A percentile compares a stretch with the other conserved stretches of the same genome.
These are phyloP conservation scores for Leccinum fibrillosum DNA, from an alignment of 768 basidiomycete species.

Conservation along the genomic window DNA sequence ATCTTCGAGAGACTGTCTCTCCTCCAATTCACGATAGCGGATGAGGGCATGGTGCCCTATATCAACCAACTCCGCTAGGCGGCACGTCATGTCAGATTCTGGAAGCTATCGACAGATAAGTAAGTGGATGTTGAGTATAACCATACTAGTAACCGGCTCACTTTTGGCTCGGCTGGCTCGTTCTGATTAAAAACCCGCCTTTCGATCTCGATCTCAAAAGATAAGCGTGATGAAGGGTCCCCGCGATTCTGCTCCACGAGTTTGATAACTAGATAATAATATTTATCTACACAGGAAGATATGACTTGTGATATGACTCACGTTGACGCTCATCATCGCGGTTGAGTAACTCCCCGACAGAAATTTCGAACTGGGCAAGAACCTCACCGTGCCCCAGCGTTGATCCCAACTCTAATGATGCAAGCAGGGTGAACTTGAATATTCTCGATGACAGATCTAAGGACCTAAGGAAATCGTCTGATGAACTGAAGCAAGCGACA, in stretches of 20 bases:
- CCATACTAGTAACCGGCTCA: background rate
- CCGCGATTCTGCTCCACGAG: background rate
- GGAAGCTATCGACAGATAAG: background rate
- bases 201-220: background rate
- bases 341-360: background rate
- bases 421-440: background rate
- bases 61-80: background rate
- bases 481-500: background rate
- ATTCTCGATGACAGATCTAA: background rate
- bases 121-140: background rate
- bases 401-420: constrained; percentile 3
- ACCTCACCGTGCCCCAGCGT: constrained; percentile 3
- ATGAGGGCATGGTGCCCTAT: background rate
- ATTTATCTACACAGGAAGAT: too few species aligned
- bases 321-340: background rate
- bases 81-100: background rate
- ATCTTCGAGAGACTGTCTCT: background rate
- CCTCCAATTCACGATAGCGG: background rate
- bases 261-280: background rate
- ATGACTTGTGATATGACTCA: background rate
- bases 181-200: background rate
- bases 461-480: background rate
- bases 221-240: background rate
- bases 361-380: background rate
- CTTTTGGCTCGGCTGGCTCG: background rate